Base-by-base conservation (phyloP, 768 basidiomycete genomes). In the Floccularia luteovirens region DNA sequence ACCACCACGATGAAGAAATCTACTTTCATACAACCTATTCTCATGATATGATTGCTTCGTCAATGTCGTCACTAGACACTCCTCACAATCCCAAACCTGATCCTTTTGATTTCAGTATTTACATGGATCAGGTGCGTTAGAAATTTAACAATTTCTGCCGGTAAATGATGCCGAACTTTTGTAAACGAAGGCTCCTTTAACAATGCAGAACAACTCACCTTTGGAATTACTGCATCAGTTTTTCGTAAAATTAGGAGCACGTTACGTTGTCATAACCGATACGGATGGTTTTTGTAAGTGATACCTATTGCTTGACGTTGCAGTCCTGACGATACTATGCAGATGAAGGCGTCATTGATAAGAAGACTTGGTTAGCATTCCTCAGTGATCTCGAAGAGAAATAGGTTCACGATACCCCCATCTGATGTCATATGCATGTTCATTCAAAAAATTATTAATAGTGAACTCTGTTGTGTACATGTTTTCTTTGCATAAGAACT, bases 331-430 rank as follows among this genome's bases (percentile, higher is more conserved):
- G 12, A 7, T 21, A 3, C 43, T 20, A 12, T 43, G 7, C 51
- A 90, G 89, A 92, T 53, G 79, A 86, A 52, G 96, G 96, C 5
- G 70, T 93, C 7, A 86, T 99, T 41, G 84, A 91, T 58, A 97
- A 97, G 71, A 93, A 94, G 62, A 77, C 75, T 0, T 99, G 92
- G 91, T 74, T 98, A 20, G 82, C 75, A 5, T 94, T 94, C 62
- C 64, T 97, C 25, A 77, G 69, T 37, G 77, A 82, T 50, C 61
- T 93, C 42, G 83, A 87, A 45, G 78, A 76, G 54, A 79, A 72
- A 43, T 64, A 14, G n/a, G n/a, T n/a, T n/a, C 44, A 11, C 60
- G 43, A 52, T n/a, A 5, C 16, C 24, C 17, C 37, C 6, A 16
- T 23, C 48, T 31, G 51, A 45, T 56, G 41, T 35, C 11, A 13